phyloP scores from a whole-genome alignment of 2,329 filamentous ascomycete genomes.

The Penicillium sp. region DNA sequence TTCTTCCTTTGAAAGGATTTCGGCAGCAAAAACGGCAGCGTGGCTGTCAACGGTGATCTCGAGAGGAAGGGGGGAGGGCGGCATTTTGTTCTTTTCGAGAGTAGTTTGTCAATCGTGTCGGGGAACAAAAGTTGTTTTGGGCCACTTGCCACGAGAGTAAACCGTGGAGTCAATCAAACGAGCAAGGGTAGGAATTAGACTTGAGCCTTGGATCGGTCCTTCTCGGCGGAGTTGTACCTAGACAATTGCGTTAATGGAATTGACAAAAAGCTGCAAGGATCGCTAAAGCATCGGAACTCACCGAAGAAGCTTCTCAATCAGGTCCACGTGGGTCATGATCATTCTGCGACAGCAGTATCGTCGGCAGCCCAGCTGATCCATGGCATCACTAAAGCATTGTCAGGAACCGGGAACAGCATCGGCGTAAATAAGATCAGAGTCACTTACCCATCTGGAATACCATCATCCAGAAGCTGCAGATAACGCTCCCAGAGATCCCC shows the following conservation, averaged over 20 bases:
- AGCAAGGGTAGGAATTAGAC: conserved; percentile 18
- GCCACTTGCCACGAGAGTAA: not conserved
- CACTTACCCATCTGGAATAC: conserved; percentile 73
- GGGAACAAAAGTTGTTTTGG: not conserved
- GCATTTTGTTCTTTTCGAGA: not conserved
- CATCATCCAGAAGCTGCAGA: conserved; percentile 81
- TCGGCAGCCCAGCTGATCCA: conserved; percentile 91
- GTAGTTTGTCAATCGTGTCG: not conserved
- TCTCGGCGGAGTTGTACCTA: conserved; percentile 39
- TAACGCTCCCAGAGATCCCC: conserved; percentile 98
- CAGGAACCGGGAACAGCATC: conserved; percentile 7
- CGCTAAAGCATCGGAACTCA: conserved; percentile 52
- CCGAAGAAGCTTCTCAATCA: conserved; percentile 98
- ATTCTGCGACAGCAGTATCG: conserved; percentile 98
- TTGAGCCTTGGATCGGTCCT: conserved; percentile 33
- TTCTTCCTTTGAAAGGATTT: too few species aligned
- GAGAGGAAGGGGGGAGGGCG: not conserved
- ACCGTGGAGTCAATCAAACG: not conserved
- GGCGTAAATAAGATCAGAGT: conserved; percentile 5
- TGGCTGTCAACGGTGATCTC: not conserved
- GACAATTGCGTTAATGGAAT: conserved; percentile 6
- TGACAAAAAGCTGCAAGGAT: not conserved
- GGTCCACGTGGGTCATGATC: conserved; percentile 99
- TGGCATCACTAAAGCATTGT: conserved; percentile 72
- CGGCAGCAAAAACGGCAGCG: not conserved